Base-by-base conservation (phyloP, 441 rosid genomes). In the Aleurites moluccanus region DNA sequence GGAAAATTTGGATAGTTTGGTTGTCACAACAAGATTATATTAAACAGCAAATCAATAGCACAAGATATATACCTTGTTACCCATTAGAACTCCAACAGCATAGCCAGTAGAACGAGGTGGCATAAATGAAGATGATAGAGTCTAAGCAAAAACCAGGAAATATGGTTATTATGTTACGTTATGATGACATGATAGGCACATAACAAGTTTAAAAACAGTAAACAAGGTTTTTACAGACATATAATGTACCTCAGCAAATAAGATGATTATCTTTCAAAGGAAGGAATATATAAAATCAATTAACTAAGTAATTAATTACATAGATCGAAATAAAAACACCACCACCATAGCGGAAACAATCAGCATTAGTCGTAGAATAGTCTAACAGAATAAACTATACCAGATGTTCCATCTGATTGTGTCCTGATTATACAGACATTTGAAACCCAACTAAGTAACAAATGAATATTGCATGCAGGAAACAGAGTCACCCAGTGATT, bases 61-160 rank as follows among this genome's bases (percentile, higher is more conserved):
- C 64, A 64, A 63, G 53, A 38, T 8, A 64, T 76, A 69, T 84
- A 92, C 98, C 97, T 92, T 83, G 80, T 89, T 87, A 70, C 91
- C 96, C 8, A 81, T 77, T 56, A 92, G 88, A 83, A 91, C 84
- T 49, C 97, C 99, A 80, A 90, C 84, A 52, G 94, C 90, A 86
- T 86, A 85, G 70, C 92, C 87, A 56, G 81, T 73, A 21, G 81
- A 73, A 38, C 40, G 80, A 63, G 87, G 82, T 8, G 86, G 85
- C 70, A 64, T 73, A 95, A 95, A 91, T 4, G 83, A 79, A 55
- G 94, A 74, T 25, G 79, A 64, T 81, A 94, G 81, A 47, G 89
- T 90, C 97, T 94, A 74, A 57, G 77, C 59, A 80, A 61, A 78
- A 69, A 33, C 52, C 60, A 69, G 11, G 15, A 66, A 40, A 63